Base-by-base conservation (phyloP, 345 rosid genomes). In the Leavenworthia alabamica region DNA sequence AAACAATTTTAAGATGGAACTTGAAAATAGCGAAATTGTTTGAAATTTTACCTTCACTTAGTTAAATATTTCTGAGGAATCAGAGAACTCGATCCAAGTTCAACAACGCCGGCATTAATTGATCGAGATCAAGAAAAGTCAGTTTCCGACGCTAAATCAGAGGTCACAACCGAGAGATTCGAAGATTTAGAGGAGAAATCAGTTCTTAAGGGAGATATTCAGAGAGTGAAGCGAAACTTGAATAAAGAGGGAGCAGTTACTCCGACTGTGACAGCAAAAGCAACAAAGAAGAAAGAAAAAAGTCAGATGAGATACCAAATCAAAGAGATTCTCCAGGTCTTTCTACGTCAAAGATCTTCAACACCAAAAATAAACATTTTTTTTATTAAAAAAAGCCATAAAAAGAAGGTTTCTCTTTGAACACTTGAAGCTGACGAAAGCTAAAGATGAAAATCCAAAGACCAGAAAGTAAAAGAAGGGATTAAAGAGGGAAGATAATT, bases 281-380 rank as follows among this genome's bases (percentile, higher is more conserved):
- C 11, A 44, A 56, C 29, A 26, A 17, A 19, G 3, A 37, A 54
- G 9, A 32, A 42, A 14, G 35, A n/a, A 33, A 24, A 55, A 45
- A 49, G 60, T 40, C 12, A n/a, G 6, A 48, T 57, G 16, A 70
- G 74, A 74, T 70, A 56, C 75, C 29, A 53, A 49, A 60, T 56
- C 75, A 56, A 60, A 57, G 62, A 64, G 74, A 79, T 79, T 77
- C 71, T 53, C 61, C 43, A 64, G 68, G 55, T 78, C 68, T 62
- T 81, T 68, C 62, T 4, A 62, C 65, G 75, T 56, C 70, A 71
- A 71, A 64, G 71, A 71, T 64, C 70, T 58, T 64, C 68, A 27
- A 70, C 15, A 28, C 23, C 33, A 60, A 42, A 68, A 68, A 52
- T 10, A 5, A 29, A 7, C 2, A 20, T 20, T 20, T 1, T 20